Base-by-base conservation (phyloP, 148 eudicot genomes). In the Rhododendron mucronatum region DNA sequence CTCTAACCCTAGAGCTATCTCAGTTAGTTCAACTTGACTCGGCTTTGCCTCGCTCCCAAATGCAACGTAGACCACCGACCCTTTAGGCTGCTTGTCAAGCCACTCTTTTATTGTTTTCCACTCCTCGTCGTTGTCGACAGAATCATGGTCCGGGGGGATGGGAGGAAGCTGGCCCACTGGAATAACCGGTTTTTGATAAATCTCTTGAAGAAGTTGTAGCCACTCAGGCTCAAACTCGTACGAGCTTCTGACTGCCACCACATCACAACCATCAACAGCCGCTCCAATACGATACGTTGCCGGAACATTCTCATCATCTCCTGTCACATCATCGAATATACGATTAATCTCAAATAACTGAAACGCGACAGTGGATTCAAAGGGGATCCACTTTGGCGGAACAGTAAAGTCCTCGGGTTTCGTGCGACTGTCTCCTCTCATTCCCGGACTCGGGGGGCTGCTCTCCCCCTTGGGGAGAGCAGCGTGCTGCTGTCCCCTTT, bases 1-100 rank as follows among this genome's bases (percentile, higher is more conserved):
- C 87, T 90, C 92, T 74, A 91, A 85, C 55, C 93, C 92, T 7
- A 88, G 80, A 39, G 91, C 93, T 81, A 91, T 83, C 84, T 90
- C 89, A 1, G 78, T 85, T 80, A 91, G 48, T 44, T 88, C 88
- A n/a, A 87, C 82, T 41, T 90, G 91, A 79, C 85, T 89, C 11
- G 85, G 89, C 44, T 74, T 83, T 28, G 89, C 80, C 84, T 91
- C 92, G n/a, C 86, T 89, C 23, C 92, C 92, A 35, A 89, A 88
- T 7, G 89, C 90, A 48, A 88, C 85, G 23, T 92, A 92, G 23
- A 92, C 89, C 67, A 92, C 94, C 2, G 92, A 87, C 5, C 82
- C 88, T 41, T 88, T 85, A 44, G 57, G 65, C 14, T 83, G 93
- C 57, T 63, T 73, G 53, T 90, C 85, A 20, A 92, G 84, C 93